Conservation (phyloP, 495 filamentous ascomycete species). For the Tetracladium marchalianum region DNA sequence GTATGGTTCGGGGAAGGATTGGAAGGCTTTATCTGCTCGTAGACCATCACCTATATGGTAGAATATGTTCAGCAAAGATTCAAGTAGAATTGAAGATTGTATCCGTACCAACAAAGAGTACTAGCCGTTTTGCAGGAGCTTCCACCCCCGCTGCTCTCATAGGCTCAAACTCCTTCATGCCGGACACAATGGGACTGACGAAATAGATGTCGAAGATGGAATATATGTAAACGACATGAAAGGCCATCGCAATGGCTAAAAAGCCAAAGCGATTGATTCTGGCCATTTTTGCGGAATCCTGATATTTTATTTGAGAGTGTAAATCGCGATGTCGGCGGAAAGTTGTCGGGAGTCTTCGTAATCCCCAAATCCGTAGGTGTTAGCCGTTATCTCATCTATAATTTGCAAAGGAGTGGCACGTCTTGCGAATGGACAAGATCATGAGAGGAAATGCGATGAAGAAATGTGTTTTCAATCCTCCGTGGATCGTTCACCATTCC, state of each 20-base stretch:
- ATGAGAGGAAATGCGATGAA: slow-evolving; percentile 3
- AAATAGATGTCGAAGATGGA: slow-evolving; percentile 99
- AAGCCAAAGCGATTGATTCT: slow-evolving; percentile 79
- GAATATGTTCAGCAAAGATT: not conserved
- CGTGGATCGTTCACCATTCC: not conserved
- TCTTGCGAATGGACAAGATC: slow-evolving; percentile 13
- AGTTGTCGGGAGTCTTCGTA: not conserved
- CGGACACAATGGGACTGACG: slow-evolving; percentile 92
- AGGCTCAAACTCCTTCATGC: slow-evolving; percentile 75
- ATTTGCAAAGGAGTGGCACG: slow-evolving; percentile 20
- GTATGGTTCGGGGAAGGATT: slow-evolving; percentile 85
- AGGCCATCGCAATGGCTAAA: slow-evolving; percentile 80
- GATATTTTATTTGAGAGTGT: not conserved
- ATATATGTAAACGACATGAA: slow-evolving; percentile 89
- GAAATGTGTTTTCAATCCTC: not conserved
- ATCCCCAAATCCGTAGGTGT: not conserved
- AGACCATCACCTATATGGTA: slow-evolving; percentile 65
- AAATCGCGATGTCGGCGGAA: not conserved
- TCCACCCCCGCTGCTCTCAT: slow-evolving; percentile 49
- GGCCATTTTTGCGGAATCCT: slow-evolving; percentile 43
- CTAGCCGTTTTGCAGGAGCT: slow-evolving; percentile 79
- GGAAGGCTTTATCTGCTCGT: slow-evolving; percentile 96
- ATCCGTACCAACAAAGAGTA: slow-evolving; percentile 80
- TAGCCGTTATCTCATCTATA: slow-evolving; percentile 2
- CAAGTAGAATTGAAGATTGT: not conserved